These are phyloP conservation scores for Penicillium paneum DNA, from an alignment of 2,329 filamentous ascomycete species.

Conservation along the genomic window DNA sequence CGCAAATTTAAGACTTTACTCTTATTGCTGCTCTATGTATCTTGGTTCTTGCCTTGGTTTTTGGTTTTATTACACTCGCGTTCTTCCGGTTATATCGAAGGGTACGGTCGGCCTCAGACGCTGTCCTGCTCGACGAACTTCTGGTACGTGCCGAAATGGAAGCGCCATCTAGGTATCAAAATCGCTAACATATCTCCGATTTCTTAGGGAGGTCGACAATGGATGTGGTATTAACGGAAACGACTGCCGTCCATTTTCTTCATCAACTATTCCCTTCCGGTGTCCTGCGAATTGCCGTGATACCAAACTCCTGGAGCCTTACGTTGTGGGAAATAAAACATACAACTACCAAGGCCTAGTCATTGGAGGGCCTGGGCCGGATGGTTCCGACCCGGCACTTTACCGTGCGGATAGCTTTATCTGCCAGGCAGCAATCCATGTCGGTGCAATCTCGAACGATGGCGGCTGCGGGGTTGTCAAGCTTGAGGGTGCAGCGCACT, in stretches of 20 bases:
- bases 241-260: conserved; percentile 54
- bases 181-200: conserved; percentile 6
- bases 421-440: conserved; percentile 79
- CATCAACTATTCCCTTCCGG: conserved; percentile 52
- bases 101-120: conserved; percentile 46
- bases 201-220: conserved; percentile 41
- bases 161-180: neutral
- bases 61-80: conserved; percentile 46
- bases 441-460: conserved; percentile 69
- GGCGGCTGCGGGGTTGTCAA: conserved; percentile 81
- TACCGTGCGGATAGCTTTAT: conserved; percentile 91
- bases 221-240: conserved; percentile 55
- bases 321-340: conserved; percentile 51
- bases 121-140: conserved; percentile 48
- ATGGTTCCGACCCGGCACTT: conserved; percentile 48
- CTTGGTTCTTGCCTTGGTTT: conserved; percentile 49
- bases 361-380: conserved; percentile 48
- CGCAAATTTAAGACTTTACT: conserved; percentile 45
- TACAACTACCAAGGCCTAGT: conserved; percentile 53
- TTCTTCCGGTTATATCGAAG: conserved; percentile 48
- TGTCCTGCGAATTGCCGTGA: conserved; percentile 55
- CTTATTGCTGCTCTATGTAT: conserved; percentile 43
- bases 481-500: conserved; percentile 64
- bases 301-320: conserved; percentile 49
- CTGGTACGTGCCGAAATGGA: conserved; percentile 35